Percentiles rank a stretch among this genome's conserved stretches.
phyloP scores from a whole-genome alignment of 495 filamentous ascomycete genomes.

The Sporormia fimetaria region DNA sequence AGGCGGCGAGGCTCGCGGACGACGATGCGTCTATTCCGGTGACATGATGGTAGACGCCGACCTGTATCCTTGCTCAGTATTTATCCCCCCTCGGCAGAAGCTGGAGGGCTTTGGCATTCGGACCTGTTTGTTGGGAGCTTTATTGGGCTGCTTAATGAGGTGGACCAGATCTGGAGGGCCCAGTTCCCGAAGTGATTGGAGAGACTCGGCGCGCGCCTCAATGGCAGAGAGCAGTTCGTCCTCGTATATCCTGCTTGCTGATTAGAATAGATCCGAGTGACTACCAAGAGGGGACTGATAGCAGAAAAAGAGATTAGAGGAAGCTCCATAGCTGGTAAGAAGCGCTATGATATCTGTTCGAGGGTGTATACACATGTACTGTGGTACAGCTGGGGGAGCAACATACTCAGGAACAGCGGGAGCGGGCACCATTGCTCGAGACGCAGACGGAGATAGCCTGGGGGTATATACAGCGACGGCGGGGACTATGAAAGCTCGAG shows the following conservation, averaged over 20 bases:
- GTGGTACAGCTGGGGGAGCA: neutral
- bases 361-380: neutral
- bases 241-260: conserved; percentile 63
- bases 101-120: conserved; percentile 8
- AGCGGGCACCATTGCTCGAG: conserved; percentile 23
- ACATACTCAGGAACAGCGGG: conserved; percentile 31
- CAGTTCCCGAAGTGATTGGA: conserved; percentile 75
- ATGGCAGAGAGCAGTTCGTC: conserved; percentile 79
- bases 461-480: too few relatives aligned
- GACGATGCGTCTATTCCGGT: conserved; percentile 96
- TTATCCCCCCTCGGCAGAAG: neutral
- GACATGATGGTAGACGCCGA: conserved; percentile 94
- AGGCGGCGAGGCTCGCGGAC: conserved; percentile 89
- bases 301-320: conserved; percentile 7
- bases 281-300: conserved; percentile 4
- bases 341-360: neutral
- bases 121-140: conserved; percentile 54
- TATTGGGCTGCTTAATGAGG: conserved; percentile 72
- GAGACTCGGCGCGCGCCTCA: conserved; percentile 76
- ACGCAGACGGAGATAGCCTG: neutral
- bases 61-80: conserved; percentile 37
- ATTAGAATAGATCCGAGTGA: neutral
- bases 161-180: conserved; percentile 94
- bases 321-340: neutral
- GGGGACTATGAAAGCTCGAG: too few relatives aligned